These are phyloP conservation scores for Penicillium riverlandense DNA, from an alignment of 495 filamentous ascomycete genomes.

Conservation along the genomic window DNA sequence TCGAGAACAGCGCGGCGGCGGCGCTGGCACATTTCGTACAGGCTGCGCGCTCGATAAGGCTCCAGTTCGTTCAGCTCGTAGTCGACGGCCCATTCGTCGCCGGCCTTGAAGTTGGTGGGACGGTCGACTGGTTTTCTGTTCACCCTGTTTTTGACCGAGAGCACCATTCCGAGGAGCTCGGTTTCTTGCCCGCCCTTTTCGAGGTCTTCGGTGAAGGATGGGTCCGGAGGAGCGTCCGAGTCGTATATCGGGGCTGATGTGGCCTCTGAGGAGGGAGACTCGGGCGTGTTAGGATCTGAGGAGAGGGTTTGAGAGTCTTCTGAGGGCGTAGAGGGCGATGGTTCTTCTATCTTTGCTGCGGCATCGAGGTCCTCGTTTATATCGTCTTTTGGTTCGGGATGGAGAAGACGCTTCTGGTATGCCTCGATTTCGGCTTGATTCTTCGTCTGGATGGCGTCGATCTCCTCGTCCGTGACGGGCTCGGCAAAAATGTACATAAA, in stretches of 20 bases:
- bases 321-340: background rate
- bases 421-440: slow-evolving; percentile 54
- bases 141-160: slow-evolving; percentile 66
- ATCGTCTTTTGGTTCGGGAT: slow-evolving; percentile 21
- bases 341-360: background rate
- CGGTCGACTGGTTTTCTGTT: slow-evolving; percentile 58
- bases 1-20: slow-evolving; percentile 45
- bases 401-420: slow-evolving; percentile 55
- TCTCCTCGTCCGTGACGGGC: slow-evolving; percentile 66
- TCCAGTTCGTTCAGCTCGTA: slow-evolving; percentile 61
- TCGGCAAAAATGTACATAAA: slow-evolving; percentile 89
- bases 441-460: slow-evolving; percentile 64
- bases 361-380: background rate
- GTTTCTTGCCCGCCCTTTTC: background rate
- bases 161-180: slow-evolving; percentile 54
- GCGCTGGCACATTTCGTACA: slow-evolving; percentile 43
- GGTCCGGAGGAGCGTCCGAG: background rate
- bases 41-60: slow-evolving; percentile 19
- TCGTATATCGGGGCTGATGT: background rate
- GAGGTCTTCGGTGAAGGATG: background rate
- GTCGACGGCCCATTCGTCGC: slow-evolving; percentile 66
- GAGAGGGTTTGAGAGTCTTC: background rate
- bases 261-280: no score
- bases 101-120: slow-evolving; percentile 39
- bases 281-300: no score